Evolutionary conservation across 371 early-diverging fungal species (phyloP).

Genomic region (Thermomucor indicae-seudaticae): DNA sequence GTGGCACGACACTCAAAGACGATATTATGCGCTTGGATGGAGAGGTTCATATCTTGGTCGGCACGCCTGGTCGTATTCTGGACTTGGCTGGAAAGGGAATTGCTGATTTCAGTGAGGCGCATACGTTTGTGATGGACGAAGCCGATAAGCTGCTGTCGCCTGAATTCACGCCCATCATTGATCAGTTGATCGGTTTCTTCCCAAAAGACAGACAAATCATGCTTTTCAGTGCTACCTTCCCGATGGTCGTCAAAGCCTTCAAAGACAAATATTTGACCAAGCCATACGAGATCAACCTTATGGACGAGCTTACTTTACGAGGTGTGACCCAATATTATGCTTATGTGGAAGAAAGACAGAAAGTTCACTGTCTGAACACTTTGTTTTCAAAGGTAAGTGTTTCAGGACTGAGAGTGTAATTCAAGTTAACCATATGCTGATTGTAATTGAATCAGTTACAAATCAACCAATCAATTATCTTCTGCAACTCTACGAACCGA

Average conservation of each 20-base stretch:
- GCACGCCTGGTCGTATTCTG: slow-evolving; percentile 97
- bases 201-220: slow-evolving; percentile 91
- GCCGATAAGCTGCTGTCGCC: slow-evolving; percentile 97
- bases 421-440: background rate
- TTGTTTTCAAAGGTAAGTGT: slow-evolving; percentile 87
- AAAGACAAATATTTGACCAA: slow-evolving; percentile 91
- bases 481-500: slow-evolving; percentile 97
- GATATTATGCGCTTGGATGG: slow-evolving; percentile 94
- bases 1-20: slow-evolving; percentile 97
- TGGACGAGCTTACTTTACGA: slow-evolving; percentile 97
- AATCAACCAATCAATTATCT: slow-evolving; percentile 99
- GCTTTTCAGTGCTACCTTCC: slow-evolving; percentile 98
- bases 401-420: no score
- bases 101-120: slow-evolving; percentile 82
- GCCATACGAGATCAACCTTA: slow-evolving; percentile 97
- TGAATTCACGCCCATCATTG: slow-evolving; percentile 96
- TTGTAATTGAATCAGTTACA: slow-evolving; percentile 84
- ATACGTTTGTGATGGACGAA: slow-evolving; percentile 97
- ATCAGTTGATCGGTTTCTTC: slow-evolving; percentile 84
- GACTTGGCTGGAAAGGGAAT: slow-evolving; percentile 91
- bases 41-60: slow-evolving; percentile 93
- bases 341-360: slow-evolving; percentile 96
- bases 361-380: slow-evolving; percentile 97
- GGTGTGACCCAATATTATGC: slow-evolving; percentile 99
- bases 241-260: slow-evolving; percentile 93